Evolutionary conservation across 768 basidiomycete species (phyloP).

Genomic region (Trametes elegans): DNA sequence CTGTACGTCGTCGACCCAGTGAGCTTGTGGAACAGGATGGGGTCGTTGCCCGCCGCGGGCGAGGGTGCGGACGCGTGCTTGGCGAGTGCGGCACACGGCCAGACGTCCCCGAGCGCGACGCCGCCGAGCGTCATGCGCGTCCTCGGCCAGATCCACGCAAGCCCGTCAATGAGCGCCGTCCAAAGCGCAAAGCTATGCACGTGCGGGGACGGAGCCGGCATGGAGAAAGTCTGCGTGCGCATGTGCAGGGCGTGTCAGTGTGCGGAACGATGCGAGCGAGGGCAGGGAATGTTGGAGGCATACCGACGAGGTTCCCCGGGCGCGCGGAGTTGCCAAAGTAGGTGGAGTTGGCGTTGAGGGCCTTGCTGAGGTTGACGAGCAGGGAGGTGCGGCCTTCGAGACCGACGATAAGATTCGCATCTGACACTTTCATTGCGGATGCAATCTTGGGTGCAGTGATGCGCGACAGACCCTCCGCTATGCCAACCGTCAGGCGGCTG

Average conservation of each 20-base stretch:
- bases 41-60: slow-evolving; percentile 53
- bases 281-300: neutral
- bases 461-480: slow-evolving; percentile 68
- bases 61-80: slow-evolving; percentile 15
- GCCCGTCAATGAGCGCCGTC: slow-evolving; percentile 75
- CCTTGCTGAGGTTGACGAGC: slow-evolving; percentile 67
- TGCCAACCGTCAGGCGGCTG: neutral
- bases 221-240: slow-evolving; percentile 62
- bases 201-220: slow-evolving; percentile 43
- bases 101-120: slow-evolving; percentile 85
- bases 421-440: slow-evolving; percentile 74
- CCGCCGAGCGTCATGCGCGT: slow-evolving; percentile 66
- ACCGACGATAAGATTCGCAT: slow-evolving; percentile 84
- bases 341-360: slow-evolving; percentile 59
- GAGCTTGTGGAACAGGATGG: slow-evolving; percentile 96
- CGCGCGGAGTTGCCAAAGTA: slow-evolving; percentile 78
- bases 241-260: neutral
- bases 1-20: slow-evolving; percentile 94
- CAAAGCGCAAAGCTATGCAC: slow-evolving; percentile 80
- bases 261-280: slow-evolving; percentile 1
- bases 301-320: slow-evolving; percentile 85
- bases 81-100: slow-evolving; percentile 70
- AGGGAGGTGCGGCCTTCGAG: slow-evolving; percentile 83
- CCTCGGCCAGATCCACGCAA: slow-evolving; percentile 87
- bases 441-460: slow-evolving; percentile 62